A percentile compares a stretch with the other conserved stretches of the same genome.
Evolutionary conservation across 805 yeast species (phyloP).

Genomic region (Kockiozyma suomiensis): DNA sequence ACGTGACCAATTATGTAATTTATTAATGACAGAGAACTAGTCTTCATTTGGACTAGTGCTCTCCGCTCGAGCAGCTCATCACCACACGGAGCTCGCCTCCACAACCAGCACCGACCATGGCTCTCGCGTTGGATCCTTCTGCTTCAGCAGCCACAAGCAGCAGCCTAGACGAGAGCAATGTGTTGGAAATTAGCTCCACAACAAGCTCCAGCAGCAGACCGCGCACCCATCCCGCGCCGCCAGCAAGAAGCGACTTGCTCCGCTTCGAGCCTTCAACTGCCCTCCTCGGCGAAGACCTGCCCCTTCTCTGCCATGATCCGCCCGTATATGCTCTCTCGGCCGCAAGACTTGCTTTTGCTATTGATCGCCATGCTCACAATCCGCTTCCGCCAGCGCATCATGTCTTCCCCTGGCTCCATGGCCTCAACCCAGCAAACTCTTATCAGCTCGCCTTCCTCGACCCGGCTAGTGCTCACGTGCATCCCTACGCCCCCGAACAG

Average conservation of each 20-base stretch:
- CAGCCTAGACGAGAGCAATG: neutral
- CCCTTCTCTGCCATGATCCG: conserved; percentile 13
- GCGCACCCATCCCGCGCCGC: conserved; percentile 8
- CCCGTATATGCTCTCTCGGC: conserved; percentile 32
- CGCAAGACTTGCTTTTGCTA: conserved; percentile 29
- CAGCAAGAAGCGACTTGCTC: conserved; percentile 1
- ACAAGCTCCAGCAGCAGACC: neutral
- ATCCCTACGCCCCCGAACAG: conserved; percentile 33
- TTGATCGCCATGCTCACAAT: conserved; percentile 38
- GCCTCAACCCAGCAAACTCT: conserved; percentile 59
- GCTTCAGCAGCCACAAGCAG: neutral
- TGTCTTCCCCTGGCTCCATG: conserved; percentile 93
- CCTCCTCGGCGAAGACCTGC: neutral
- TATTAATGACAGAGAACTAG: neutral
- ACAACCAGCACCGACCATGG: neutral
- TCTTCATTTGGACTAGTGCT: neutral
- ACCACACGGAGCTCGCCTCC: neutral
- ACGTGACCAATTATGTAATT: neutral
- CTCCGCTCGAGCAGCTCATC: conserved; percentile 1
- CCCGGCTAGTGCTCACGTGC: conserved; percentile 39
- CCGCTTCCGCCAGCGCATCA: conserved; percentile 63
- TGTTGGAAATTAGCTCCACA: neutral
- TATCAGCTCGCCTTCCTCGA: conserved; percentile 55
- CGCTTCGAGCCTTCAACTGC: neutral
- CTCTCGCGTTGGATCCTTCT: conserved; percentile 1